Conservation (phyloP, 306 rosid genomes). For the Cicer judaicum region DNA sequence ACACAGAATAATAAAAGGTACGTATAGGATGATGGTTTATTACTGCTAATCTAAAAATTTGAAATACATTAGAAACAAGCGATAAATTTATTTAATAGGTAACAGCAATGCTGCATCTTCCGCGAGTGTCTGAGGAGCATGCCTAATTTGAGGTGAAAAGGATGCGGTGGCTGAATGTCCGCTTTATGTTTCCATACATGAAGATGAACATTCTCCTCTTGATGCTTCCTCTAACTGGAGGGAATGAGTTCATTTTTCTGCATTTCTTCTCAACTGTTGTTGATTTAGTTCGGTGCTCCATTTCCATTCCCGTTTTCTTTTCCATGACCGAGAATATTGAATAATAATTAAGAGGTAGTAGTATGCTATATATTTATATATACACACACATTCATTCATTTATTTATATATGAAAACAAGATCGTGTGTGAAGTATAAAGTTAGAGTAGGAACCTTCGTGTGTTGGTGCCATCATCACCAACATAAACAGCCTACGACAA, state of each 20-base stretch:
- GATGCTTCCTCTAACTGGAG: constrained; percentile 52
- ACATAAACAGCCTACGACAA: constrained; percentile 40
- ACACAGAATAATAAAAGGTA: neutral
- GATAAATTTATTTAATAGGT: constrained; percentile 1
- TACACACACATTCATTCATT: neutral
- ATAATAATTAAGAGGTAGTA: neutral
- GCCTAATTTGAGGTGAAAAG: constrained; percentile 25
- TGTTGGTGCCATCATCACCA: constrained; percentile 16
- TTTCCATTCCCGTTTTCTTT: constrained; percentile 43
- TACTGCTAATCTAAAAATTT: constrained; percentile 7
- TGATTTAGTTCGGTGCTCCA: constrained; percentile 20
- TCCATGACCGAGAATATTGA: constrained; percentile 34
- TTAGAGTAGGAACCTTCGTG: constrained; percentile 52
- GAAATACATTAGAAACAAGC: neutral
- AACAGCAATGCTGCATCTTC: constrained; percentile 12
- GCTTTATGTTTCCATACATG: constrained; percentile 44
- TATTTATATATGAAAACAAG: constrained; percentile 4
- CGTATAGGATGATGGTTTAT: neutral
- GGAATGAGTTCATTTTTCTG: constrained; percentile 18
- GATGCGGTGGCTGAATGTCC: constrained; percentile 31
- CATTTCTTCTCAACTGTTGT: constrained; percentile 21
- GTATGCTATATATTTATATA: neutral
- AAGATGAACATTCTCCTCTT: constrained; percentile 53
- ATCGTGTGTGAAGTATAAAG: constrained; percentile 15
- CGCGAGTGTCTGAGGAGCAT: neutral